Conservation (phyloP, 2,329 filamentous ascomycete genomes). For the Dendrostoma leiphaemia region DNA sequence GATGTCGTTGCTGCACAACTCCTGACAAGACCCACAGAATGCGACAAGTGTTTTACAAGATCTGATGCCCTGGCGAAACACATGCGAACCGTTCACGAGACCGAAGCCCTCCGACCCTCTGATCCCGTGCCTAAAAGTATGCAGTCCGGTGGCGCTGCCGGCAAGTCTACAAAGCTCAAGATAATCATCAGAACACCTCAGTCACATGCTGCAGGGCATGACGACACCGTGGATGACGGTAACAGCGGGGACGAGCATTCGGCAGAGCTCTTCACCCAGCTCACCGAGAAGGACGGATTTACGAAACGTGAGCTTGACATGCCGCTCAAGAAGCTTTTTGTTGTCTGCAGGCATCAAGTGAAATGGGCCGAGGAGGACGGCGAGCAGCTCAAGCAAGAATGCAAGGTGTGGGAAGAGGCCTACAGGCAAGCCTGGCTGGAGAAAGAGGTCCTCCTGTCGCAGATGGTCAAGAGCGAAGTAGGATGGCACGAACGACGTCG, state of each 20-base stretch:
- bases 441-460: constrained; percentile 77
- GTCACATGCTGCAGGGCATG: constrained; percentile 55
- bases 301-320: constrained; percentile 62
- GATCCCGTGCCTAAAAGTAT: constrained; percentile 72
- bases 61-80: constrained; percentile 96
- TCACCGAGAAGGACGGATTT: constrained; percentile 61
- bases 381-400: constrained; percentile 62
- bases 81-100: constrained; percentile 98
- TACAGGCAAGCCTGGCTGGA: constrained; percentile 74
- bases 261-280: constrained; percentile 56
- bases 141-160: constrained; percentile 42
- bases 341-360: constrained; percentile 68
- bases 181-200: constrained; percentile 63
- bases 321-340: constrained; percentile 57
- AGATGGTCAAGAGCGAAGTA: constrained; percentile 65
- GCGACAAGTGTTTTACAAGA: constrained; percentile 92
- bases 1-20: background rate
- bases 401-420: constrained; percentile 62
- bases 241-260: constrained; percentile 53
- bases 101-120: constrained; percentile 81
- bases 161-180: constrained; percentile 55
- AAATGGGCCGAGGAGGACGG: constrained; percentile 70
- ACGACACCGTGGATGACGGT: constrained; percentile 46
- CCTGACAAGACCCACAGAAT: constrained; percentile 59
- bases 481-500: constrained; percentile 61